Evolutionary conservation across 1,284 basidiomycete species (phyloP), one percentile per base, ranked within the genome.

Genomic region (Cerrena zonata): DNA sequence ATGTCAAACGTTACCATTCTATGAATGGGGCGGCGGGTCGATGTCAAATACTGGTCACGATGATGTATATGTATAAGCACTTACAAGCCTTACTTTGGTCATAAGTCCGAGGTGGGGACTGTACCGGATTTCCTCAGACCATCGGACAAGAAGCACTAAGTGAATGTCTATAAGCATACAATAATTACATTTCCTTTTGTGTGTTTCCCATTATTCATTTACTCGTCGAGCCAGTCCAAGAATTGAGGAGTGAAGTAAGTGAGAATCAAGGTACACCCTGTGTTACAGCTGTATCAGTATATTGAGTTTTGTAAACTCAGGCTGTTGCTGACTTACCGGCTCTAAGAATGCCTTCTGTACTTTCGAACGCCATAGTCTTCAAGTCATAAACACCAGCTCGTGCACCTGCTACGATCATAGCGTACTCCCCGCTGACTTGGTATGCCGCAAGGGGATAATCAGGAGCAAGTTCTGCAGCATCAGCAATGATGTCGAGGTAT

Each of bases 161-260:
- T n/a, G n/a, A n/a, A n/a, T n/a, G n/a, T n/a, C 30, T 34, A 34
- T 34, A 34, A 34, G 15, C 15, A 34, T 34, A 34, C 15, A 34
- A 34, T 7, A 7, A 34, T 15, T 7, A 7, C 30, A 15, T 7
- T 34, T 34, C 15, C 15, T 7, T 7, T 22, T 42, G 18, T 5
- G 19, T 19, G 18, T 5, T 42, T 15, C 41, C 41, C 15, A 13
- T 47, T 38, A 11, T 45, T 7, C 15, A 30, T 49, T 50, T 48
- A 77, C 53, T 66, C 69, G 30, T 84, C 82, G 50, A 96, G 66
- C 93, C 94, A 95, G 51, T 94, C 88, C 53, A 97, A 74, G 70
- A 98, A 94, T 39, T 96, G 85, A 1, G 95, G 95, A 0, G 95
- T 97, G 63, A 98, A 98, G 73, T 99, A 99, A 1, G 84, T 87